Evolutionary conservation across 768 basidiomycete genomes (phyloP).

Genomic region (Termitomyces sp.): DNA sequence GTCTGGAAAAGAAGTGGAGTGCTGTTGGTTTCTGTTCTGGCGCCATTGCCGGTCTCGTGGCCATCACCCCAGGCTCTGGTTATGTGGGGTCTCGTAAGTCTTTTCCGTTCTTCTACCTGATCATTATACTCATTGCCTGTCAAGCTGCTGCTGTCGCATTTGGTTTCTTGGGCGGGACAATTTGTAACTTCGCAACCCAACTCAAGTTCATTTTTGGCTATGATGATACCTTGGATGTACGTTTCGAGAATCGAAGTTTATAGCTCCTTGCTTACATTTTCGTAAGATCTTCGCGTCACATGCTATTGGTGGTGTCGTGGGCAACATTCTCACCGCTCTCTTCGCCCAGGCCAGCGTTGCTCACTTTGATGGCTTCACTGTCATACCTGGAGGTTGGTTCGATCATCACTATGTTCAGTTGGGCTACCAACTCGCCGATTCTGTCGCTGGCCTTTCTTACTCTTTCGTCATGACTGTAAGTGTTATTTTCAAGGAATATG

Average conservation of each 20-base stretch:
- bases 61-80: conserved; percentile 83
- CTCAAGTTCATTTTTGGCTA: conserved; percentile 78
- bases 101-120: neutral
- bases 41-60: conserved; percentile 85
- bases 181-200: conserved; percentile 95
- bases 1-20: conserved; percentile 90
- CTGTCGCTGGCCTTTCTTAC: conserved; percentile 56
- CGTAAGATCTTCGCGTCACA: conserved; percentile 84
- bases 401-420: conserved; percentile 79
- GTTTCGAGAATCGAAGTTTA: conserved; percentile 9
- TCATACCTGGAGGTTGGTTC: conserved; percentile 81
- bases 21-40: conserved; percentile 96
- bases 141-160: conserved; percentile 77
- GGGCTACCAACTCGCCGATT: conserved; percentile 80
- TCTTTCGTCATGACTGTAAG: conserved; percentile 74
- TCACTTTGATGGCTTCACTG: conserved; percentile 65
- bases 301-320: conserved; percentile 70
- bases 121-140: neutral
- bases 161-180: conserved; percentile 76
- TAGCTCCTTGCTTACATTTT: neutral
- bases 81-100: conserved; percentile 70
- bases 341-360: conserved; percentile 84
- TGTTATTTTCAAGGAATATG: conserved; percentile 2
- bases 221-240: conserved; percentile 77
- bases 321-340: conserved; percentile 80